These are phyloP conservation scores for Camellia lanceoleosa DNA, from an alignment of 148 eudicot genomes.

Conservation along the genomic window DNA sequence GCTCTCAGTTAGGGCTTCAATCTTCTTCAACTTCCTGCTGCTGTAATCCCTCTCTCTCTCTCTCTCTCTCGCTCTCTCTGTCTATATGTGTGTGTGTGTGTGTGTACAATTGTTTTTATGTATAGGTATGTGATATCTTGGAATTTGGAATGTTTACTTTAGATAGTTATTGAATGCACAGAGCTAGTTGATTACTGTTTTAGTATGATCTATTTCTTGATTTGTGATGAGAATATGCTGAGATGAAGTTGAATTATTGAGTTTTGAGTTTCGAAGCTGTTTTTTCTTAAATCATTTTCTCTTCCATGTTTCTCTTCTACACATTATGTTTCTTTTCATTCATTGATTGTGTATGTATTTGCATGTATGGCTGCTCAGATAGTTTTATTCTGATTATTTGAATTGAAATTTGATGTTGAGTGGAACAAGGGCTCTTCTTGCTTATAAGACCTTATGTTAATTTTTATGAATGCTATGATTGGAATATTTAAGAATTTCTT, in stretches of 20 bases:
- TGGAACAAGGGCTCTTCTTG: neutral
- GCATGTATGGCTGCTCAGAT: neutral
- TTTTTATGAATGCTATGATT: no score
- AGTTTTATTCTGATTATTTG: neutral
- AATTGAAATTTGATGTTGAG: constrained; percentile 1
- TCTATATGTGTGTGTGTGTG: neutral
- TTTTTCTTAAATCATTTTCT: neutral
- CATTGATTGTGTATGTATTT: neutral
- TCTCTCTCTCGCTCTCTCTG: neutral
- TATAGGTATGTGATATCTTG: neutral
- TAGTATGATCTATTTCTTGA: neutral
- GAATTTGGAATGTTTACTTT: neutral
- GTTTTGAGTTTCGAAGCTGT: neutral
- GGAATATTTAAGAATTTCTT: no score
- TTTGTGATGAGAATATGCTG: neutral
- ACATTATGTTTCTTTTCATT: neutral
- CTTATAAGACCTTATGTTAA: neutral
- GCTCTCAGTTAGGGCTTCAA: neutral
- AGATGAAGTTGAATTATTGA: neutral
- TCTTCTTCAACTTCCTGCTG: constrained; percentile 1
- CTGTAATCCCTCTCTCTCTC: neutral
- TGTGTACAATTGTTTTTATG: neutral
- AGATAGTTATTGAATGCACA: neutral
- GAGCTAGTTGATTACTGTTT: neutral
- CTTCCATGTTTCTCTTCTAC: neutral